Percentiles rank a stretch among this genome's conserved stretches.
Evolutionary conservation across 179 eudicot species (phyloP).

Genomic region (Vitellaria paradoxa): DNA sequence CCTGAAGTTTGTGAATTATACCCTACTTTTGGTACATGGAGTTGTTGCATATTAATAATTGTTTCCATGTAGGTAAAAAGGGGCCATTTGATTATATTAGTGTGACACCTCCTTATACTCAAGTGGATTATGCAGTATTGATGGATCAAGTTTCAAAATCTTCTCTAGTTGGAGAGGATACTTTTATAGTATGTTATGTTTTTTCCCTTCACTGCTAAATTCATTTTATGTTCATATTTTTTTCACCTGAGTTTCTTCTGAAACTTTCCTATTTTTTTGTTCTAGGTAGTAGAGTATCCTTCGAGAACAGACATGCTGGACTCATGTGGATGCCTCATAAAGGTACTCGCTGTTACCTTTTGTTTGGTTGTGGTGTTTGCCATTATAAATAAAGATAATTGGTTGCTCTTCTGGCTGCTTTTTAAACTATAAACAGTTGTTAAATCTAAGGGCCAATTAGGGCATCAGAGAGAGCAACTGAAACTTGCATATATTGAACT

Average conservation of each 20-base stretch:
- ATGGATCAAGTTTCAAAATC: constrained; percentile 79
- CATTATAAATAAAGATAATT: not conserved
- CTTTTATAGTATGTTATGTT: constrained; percentile 10
- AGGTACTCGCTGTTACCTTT: not conserved
- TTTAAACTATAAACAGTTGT: not conserved
- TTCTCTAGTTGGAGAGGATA: constrained; percentile 54
- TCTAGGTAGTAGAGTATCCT: constrained; percentile 87
- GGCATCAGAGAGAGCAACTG: not conserved
- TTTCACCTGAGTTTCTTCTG: constrained; percentile 3
- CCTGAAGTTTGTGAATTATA: not conserved
- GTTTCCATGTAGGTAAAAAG: constrained; percentile 47
- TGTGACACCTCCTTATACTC: constrained; percentile 85
- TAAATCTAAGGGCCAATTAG: not conserved
- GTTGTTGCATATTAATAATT: not conserved
- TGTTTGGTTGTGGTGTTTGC: not conserved
- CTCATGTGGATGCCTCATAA: constrained; percentile 56
- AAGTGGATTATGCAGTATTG: constrained; percentile 74
- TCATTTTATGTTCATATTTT: not conserved
- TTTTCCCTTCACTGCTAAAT: not conserved
- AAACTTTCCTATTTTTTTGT: constrained; percentile 2
- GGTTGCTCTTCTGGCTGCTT: not conserved
- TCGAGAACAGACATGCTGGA: constrained; percentile 70
- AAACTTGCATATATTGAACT: not conserved
- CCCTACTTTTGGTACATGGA: not conserved
- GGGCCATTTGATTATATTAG: constrained; percentile 78